Evolutionary conservation across 768 basidiomycete species (phyloP).

Genomic region (Lyophyllum decastes): DNA sequence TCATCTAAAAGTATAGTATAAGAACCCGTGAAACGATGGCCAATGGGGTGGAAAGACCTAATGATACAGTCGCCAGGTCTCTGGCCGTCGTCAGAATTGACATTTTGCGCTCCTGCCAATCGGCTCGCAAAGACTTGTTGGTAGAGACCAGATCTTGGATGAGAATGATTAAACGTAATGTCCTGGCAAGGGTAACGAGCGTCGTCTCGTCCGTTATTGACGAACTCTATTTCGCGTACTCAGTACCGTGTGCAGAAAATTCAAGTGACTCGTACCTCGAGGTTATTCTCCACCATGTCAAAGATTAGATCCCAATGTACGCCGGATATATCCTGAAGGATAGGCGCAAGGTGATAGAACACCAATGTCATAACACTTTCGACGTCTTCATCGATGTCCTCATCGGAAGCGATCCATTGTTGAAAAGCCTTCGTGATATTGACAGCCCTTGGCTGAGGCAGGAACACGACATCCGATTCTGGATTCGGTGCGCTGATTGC

Average conservation of each 20-base stretch:
- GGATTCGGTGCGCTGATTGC: conserved; percentile 72
- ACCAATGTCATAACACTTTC: conserved; percentile 77
- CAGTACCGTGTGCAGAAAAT: background rate
- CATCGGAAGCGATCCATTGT: conserved; percentile 70
- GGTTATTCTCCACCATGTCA: conserved; percentile 83
- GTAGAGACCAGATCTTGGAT: conserved; percentile 70
- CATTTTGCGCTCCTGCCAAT: conserved; percentile 63
- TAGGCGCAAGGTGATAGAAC: conserved; percentile 77
- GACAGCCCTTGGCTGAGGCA: conserved; percentile 82
- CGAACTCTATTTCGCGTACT: conserved; percentile 44
- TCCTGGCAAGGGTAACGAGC: conserved; percentile 66
- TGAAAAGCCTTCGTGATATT: conserved; percentile 86
- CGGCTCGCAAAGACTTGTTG: conserved; percentile 72
- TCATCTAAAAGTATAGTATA: conserved; percentile 21
- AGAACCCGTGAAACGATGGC: background rate
- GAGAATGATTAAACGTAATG: conserved; percentile 63
- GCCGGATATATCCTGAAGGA: conserved; percentile 84
- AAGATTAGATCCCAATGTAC: conserved; percentile 93
- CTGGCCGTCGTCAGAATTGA: conserved; percentile 58
- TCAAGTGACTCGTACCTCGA: conserved; percentile 61
- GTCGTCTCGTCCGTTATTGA: conserved; percentile 58
- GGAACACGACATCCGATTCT: conserved; percentile 80
- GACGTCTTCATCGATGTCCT: conserved; percentile 73
- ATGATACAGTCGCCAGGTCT: conserved; percentile 53
- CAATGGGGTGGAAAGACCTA: conserved; percentile 40